Base-by-base conservation (phyloP, 441 rosid species). In the Breynia disticha region DNA sequence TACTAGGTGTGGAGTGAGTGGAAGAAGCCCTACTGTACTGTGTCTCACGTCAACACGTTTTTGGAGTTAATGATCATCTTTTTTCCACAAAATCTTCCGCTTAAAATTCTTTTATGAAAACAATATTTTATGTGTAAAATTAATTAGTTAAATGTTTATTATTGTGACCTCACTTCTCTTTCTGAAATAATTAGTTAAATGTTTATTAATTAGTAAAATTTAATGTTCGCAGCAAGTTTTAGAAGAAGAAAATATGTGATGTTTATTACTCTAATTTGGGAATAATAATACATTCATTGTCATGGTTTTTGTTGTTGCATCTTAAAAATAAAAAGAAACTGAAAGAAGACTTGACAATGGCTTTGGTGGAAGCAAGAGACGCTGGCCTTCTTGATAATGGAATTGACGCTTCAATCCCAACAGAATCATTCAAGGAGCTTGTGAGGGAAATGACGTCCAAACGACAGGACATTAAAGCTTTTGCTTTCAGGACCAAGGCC, bases 401-500 rank as follows among this genome's bases (percentile, higher is more conserved):
- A 48, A 38, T 48, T 19, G 79, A 60, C 28, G 79, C 65, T 64
- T 65, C 87, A 20, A 43, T 41, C 3, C 44, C 3, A 7, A 9
- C 71, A 47, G 84, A 75, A 53, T 81, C 95, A 65, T 90, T 90
- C 60, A 72, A 82, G n/a, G 79, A 84, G 64, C 94, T 86, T 69
- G 86, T 86, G 51, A 68, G 73, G 60, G 87, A 81, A 63, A 69
- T 79, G 77, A 72, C 87, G 28, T 69, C 80, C 41, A 75, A 74
- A 44, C 80, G 74, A 20, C 83, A 72, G 58, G 89, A 90, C 72
- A 71, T 90, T 35, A 82, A 68, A 65, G 72, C 81, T 54, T 90
- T 90, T 68, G 97, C 97, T 57, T 67, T 76, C 68, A 76, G 70
- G 60, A 74, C 90, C 59, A 90, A 86, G 76, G 85, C 87, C 61